Evolutionary conservation across 345 rosid genomes (phyloP).

Genomic region (Populus pruinosa): DNA sequence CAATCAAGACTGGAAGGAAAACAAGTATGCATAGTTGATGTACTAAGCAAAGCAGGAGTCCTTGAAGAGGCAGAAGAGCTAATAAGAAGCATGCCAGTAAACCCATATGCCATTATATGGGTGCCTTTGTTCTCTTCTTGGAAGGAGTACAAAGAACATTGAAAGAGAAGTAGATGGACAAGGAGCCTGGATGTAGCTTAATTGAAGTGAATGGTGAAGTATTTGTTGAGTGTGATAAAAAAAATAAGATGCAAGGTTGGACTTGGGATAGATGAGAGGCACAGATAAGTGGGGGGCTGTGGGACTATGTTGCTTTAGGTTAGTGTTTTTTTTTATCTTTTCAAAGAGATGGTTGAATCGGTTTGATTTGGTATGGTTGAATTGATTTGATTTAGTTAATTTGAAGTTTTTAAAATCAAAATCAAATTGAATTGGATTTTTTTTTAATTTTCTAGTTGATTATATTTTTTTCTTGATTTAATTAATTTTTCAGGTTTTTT

Average conservation of each 20-base stretch:
- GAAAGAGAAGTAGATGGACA: slow-evolving; percentile 49
- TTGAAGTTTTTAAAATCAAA: too few species aligned
- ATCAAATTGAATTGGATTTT: accelerated
- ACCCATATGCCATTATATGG: slow-evolving; percentile 66
- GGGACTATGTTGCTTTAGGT: too few species aligned
- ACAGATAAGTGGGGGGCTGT: too few species aligned
- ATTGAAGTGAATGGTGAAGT: slow-evolving; percentile 70
- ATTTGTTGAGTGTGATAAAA: slow-evolving; percentile 30
- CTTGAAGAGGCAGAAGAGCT: slow-evolving; percentile 63
- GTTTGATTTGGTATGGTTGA: accelerated
- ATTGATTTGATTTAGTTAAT: too few species aligned
- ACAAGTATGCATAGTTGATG: slow-evolving; percentile 47
- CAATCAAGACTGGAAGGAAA: too few species aligned
- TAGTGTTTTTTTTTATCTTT: too few species aligned
- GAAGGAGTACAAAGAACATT: slow-evolving; percentile 41
- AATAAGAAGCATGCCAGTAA: slow-evolving; percentile 45
- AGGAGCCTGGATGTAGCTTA: slow-evolving; percentile 68
- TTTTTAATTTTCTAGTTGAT: accelerated
- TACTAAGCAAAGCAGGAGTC: slow-evolving; percentile 51
- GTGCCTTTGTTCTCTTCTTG: slow-evolving; percentile 61
- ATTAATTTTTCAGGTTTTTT: too few species aligned
- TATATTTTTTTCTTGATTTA: too few species aligned
- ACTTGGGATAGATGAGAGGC: too few species aligned
- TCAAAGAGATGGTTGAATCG: too few species aligned
- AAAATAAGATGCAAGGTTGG: too few species aligned